A percentile compares a stretch with the other conserved stretches of the same genome.
phyloP scores from a whole-genome alignment of 2,329 filamentous ascomycete genomes.

The Fusarium brachygibbosum region DNA sequence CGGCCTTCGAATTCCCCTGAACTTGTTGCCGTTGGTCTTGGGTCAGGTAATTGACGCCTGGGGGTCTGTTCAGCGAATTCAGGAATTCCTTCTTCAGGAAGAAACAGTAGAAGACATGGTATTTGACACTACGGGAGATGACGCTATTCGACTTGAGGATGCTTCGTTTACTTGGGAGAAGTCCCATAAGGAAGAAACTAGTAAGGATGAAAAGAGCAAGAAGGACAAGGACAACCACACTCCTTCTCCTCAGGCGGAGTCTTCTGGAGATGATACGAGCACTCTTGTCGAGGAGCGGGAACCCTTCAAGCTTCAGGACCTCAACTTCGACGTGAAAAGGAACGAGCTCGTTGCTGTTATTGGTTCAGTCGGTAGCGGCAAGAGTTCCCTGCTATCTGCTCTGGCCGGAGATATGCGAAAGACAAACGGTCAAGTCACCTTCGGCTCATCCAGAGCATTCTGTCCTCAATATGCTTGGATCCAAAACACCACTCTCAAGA shows the following conservation, averaged over 20 bases:
- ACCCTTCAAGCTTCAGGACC: constrained; percentile 78
- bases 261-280: constrained; percentile 64
- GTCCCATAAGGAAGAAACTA: constrained; percentile 67
- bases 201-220: constrained; percentile 61
- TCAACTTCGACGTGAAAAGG: constrained; percentile 76
- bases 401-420: constrained; percentile 95
- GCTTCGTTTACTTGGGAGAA: constrained; percentile 92
- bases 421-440: constrained; percentile 77
- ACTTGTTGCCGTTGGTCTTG: constrained; percentile 87
- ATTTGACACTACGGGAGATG: constrained; percentile 67
- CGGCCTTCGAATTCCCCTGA: constrained; percentile 88
- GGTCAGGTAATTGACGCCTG: constrained; percentile 92
- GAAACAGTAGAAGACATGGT: constrained; percentile 81
- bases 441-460: constrained; percentile 86
- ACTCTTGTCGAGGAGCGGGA: constrained; percentile 70
- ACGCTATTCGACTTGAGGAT: constrained; percentile 77
- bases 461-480: constrained; percentile 99
- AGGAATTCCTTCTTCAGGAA: constrained; percentile 89
- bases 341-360: constrained; percentile 89
- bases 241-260: constrained; percentile 49
- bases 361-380: constrained; percentile 89
- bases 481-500: constrained; percentile 86
- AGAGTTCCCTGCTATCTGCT: constrained; percentile 89
- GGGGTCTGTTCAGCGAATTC: constrained; percentile 85
- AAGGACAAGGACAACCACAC: constrained; percentile 51